phyloP scores from a whole-genome alignment of 2,329 filamentous ascomycete species.

The Exophiala viscosa region DNA sequence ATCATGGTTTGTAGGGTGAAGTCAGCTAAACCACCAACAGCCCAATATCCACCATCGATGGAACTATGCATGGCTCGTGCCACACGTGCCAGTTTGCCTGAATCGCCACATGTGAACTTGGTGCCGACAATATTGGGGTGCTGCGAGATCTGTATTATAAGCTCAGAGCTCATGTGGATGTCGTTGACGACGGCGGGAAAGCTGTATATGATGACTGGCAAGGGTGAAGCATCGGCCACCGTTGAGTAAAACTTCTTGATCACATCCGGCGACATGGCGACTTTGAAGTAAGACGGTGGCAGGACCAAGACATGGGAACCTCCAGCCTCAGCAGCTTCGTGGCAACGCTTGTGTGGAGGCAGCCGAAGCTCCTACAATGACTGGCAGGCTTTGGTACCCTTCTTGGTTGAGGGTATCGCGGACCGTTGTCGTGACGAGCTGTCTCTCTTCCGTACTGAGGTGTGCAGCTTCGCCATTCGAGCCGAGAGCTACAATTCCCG shows the following conservation, averaged over 20 bases:
- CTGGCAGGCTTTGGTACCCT: slow-evolving; percentile 69
- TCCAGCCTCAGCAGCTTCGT: slow-evolving; percentile 73
- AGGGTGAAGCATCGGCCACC: slow-evolving; percentile 70
- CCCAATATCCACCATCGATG: too few species aligned
- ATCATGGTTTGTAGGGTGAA: too few species aligned
- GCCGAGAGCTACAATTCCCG: slow-evolving; percentile 80
- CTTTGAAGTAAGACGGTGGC: slow-evolving; percentile 78
- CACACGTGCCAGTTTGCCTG: slow-evolving; percentile 49
- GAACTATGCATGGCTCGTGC: background rate
- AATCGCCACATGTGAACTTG: slow-evolving; percentile 90
- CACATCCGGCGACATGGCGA: slow-evolving; percentile 54
- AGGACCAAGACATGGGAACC: slow-evolving; percentile 78
- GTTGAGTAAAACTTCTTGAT: slow-evolving; percentile 58
- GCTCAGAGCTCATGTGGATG: slow-evolving; percentile 85
- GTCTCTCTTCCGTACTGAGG: slow-evolving; percentile 72
- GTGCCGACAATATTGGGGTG: slow-evolving; percentile 84
- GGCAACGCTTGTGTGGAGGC: slow-evolving; percentile 70
- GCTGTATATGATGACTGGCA: slow-evolving; percentile 85
- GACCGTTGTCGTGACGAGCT: slow-evolving; percentile 70
- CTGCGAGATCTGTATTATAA: slow-evolving; percentile 72
- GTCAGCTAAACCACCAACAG: too few species aligned
- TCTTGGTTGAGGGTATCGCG: slow-evolving; percentile 78
- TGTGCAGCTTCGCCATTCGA: slow-evolving; percentile 89
- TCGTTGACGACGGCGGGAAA: slow-evolving; percentile 84
- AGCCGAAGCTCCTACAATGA: slow-evolving; percentile 78